phyloP scores from a whole-genome alignment of 164 flowering plant species.

The Brasenia schreberi region DNA sequence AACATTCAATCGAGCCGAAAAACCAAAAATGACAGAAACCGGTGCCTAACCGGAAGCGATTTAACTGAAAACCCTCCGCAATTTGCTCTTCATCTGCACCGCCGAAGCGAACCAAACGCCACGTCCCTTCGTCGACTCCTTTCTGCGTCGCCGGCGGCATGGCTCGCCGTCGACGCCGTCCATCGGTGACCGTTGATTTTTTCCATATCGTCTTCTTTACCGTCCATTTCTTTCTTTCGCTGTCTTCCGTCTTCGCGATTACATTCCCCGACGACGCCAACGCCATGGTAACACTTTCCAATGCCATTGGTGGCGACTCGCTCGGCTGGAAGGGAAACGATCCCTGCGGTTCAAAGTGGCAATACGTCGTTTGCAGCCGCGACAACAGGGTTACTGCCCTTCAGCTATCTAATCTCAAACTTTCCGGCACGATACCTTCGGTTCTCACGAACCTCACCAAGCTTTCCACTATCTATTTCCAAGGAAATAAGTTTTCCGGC shows the following conservation, averaged over 20 bases:
- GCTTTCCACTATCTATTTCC: constrained; percentile 18
- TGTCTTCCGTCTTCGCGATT: not conserved
- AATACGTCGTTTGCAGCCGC: not conserved
- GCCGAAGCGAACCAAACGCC: no score
- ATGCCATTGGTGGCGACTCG: not conserved
- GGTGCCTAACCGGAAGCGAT: no score
- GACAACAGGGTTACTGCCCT: constrained; percentile 14
- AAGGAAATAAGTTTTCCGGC: constrained; percentile 18
- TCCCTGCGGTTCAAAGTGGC: not conserved
- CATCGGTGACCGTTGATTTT: not conserved
- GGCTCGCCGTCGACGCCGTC: not conserved
- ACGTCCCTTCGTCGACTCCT: no score
- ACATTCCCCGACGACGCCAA: not conserved
- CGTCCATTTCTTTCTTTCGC: not conserved
- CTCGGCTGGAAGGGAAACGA: constrained; percentile 1
- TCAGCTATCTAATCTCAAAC: constrained; percentile 9
- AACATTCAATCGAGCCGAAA: no score
- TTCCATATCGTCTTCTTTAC: not conserved
- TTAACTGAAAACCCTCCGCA: no score
- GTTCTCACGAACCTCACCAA: constrained; percentile 17
- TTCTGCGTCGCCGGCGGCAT: not conserved
- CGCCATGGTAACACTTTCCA: not conserved
- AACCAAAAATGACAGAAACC: no score
- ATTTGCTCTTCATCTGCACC: no score
- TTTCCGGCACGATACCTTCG: constrained; percentile 24